A percentile compares a stretch with the other conserved stretches of the same genome.
These are phyloP conservation scores for Claviceps citrina DNA, from an alignment of 2,329 filamentous ascomycete species.

Conservation along the genomic window DNA sequence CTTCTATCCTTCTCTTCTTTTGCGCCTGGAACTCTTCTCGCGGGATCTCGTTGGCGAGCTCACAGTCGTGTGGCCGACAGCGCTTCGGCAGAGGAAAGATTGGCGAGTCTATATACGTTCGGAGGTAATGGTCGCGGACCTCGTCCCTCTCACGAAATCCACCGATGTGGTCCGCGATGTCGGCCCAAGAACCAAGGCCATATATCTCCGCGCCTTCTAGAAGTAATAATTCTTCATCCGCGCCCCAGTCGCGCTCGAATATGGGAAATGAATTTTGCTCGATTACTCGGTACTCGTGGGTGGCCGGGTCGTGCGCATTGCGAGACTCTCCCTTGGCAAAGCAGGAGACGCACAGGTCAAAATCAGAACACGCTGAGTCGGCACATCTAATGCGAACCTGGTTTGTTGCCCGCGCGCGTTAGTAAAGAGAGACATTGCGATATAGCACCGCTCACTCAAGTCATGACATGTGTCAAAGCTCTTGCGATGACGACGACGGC, in stretches of 20 bases:
- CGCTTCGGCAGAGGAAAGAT: slow-evolving; percentile 76
- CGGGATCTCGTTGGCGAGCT: slow-evolving; percentile 63
- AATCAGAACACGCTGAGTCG: slow-evolving; percentile 69
- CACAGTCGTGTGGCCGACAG: slow-evolving; percentile 68
- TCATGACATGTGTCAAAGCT: not conserved
- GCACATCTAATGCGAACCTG: slow-evolving; percentile 93
- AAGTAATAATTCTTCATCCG: slow-evolving; percentile 87
- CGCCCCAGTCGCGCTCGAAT: slow-evolving; percentile 87
- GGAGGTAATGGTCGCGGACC: slow-evolving; percentile 83
- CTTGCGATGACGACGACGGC: slow-evolving; percentile 18
- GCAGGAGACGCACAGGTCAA: slow-evolving; percentile 91
- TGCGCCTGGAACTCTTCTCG: slow-evolving; percentile 84
- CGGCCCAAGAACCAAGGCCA: slow-evolving; percentile 89
- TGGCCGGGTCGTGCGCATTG: slow-evolving; percentile 71
- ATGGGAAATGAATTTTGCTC: slow-evolving; percentile 98
- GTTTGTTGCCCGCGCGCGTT: slow-evolving; percentile 7
- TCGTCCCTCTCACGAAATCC: slow-evolving; percentile 91
- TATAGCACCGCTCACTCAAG: not conserved
- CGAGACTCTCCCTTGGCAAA: slow-evolving; percentile 71
- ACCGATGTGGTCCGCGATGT: slow-evolving; percentile 95
- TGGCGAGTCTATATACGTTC: slow-evolving; percentile 70
- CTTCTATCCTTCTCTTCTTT: slow-evolving; percentile 88
- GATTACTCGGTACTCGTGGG: slow-evolving; percentile 83
- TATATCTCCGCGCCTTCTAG: slow-evolving; percentile 93
- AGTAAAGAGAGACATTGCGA: slow-evolving; percentile 2